Evolutionary conservation across 139 green algal genomes (phyloP), one percentile per base, ranked within the genome.

Genomic region (Coelastrella sp.): DNA sequence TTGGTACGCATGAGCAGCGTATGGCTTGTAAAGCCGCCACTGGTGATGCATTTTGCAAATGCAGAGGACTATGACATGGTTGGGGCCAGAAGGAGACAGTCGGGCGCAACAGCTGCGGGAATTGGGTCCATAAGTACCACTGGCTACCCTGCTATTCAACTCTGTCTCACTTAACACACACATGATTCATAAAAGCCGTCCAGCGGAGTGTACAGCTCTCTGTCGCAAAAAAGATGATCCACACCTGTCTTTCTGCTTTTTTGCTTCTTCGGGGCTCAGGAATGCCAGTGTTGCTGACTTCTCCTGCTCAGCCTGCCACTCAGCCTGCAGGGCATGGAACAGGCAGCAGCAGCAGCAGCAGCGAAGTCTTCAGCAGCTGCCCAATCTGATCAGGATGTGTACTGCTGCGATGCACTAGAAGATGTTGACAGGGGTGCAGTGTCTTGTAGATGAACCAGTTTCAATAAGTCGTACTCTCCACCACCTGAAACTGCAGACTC

Each of bases 241-340:
- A 68, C 63, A 73, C 81, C 70, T 78, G 24, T 97, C 94, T 72
- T 91, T 92, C 76, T 94, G 87, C 73, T 96, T 94, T 81, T 96
- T 91, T 56, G 93, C 93, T 8, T 91, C 87, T 60, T 57, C 87
- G 15, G 92, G 66, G 78, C 88, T 95, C 60, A 97, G 89, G 88
- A 96, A 94, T 35, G 89, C 94, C 85, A 97, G 80, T 19, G 93
- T 96, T n/a, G 95, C 92, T 20, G 96, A 65, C 76, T 94, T 93
- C 78, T 97, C 94, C 89, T 96, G 94, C 93, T 97, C 95, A 56
- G 95, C 93, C 84, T 97, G 90, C 72, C 96, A 98, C 91, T 98
- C 96, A 35, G 95, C 92, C 95, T 97, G 35, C 35, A 49, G 93
- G 49, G 76, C 19, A 56, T 49, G 66, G 75, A 49, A 82, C 15